Conservation (phyloP, 768 basidiomycete species). For the Leccinum boreale region DNA sequence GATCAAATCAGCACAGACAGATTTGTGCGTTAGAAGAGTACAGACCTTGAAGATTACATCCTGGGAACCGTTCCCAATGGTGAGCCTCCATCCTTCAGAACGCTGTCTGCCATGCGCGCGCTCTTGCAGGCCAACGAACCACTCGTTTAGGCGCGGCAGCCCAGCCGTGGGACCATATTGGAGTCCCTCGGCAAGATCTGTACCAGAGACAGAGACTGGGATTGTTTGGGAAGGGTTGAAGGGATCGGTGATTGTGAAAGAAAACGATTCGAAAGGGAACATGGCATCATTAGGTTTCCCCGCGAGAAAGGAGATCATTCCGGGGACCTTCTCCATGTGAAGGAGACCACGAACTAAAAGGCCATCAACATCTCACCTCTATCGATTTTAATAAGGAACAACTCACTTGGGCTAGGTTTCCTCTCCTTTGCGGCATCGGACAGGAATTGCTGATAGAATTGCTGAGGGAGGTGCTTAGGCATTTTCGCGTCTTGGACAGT, state of each 20-base stretch:
- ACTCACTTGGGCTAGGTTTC: constrained; percentile 61
- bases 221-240: constrained; percentile 42
- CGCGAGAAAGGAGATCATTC: constrained; percentile 77
- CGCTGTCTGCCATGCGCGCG: constrained; percentile 58
- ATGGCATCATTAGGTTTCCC: constrained; percentile 90
- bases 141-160: constrained; percentile 56
- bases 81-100: constrained; percentile 71
- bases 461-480: constrained; percentile 39
- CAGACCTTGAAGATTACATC: constrained; percentile 83
- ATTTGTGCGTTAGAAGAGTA: not conserved
- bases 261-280: constrained; percentile 86
- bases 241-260: constrained; percentile 57
- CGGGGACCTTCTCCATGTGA: constrained; percentile 75
- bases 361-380: not conserved
- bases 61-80: constrained; percentile 82
- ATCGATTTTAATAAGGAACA: not conserved
- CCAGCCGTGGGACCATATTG: constrained; percentile 80
- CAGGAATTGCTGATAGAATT: constrained; percentile 57
- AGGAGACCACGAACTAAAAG: constrained; percentile 62
- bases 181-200: constrained; percentile 62
- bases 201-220: constrained; percentile 50
- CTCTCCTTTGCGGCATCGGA: constrained; percentile 60
- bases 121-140: constrained; percentile 73
- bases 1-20: constrained; percentile 10
- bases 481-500: not conserved